A percentile compares a stretch with the other conserved stretches of the same genome.
These are phyloP conservation scores for Pseudevernia furfuracea DNA, from an alignment of 495 filamentous ascomycete genomes.

Conservation along the genomic window DNA sequence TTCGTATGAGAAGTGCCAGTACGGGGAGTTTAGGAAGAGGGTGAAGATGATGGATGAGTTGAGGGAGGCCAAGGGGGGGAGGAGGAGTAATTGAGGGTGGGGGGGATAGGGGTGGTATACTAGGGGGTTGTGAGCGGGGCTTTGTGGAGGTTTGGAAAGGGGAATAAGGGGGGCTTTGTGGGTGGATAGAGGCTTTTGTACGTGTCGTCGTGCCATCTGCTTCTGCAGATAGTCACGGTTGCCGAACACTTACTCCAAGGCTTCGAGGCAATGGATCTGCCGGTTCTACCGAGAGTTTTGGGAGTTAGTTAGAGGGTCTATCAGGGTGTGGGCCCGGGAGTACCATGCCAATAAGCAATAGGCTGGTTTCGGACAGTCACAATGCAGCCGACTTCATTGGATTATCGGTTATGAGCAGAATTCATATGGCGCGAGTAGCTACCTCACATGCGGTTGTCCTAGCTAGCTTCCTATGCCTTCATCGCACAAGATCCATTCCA, in stretches of 20 bases:
- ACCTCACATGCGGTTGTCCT: neutral
- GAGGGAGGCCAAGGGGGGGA: constrained; percentile 74
- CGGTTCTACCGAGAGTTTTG: neutral
- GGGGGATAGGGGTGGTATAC: constrained; percentile 5
- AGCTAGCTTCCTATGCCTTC: neutral
- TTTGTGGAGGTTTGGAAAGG: neutral
- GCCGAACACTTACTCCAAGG: neutral
- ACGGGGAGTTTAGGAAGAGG: constrained; percentile 95
- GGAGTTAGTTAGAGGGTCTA: neutral
- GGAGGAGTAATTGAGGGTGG: constrained; percentile 68
- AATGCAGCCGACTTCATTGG: neutral
- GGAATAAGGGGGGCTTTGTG: no score
- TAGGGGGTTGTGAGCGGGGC: neutral
- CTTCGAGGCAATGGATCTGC: neutral
- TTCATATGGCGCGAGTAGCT: neutral
- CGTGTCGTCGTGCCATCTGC: no score
- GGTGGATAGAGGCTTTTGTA: no score
- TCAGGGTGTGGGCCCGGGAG: neutral
- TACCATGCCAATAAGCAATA: neutral
- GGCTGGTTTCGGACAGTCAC: neutral
- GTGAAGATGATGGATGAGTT: constrained; percentile 98
- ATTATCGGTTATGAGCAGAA: neutral
- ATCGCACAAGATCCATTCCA: neutral
- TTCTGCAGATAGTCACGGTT: neutral
- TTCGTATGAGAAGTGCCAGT: constrained; percentile 98